Base-by-base conservation (phyloP, 495 filamentous ascomycete genomes). In the Aspergillus affinis region DNA sequence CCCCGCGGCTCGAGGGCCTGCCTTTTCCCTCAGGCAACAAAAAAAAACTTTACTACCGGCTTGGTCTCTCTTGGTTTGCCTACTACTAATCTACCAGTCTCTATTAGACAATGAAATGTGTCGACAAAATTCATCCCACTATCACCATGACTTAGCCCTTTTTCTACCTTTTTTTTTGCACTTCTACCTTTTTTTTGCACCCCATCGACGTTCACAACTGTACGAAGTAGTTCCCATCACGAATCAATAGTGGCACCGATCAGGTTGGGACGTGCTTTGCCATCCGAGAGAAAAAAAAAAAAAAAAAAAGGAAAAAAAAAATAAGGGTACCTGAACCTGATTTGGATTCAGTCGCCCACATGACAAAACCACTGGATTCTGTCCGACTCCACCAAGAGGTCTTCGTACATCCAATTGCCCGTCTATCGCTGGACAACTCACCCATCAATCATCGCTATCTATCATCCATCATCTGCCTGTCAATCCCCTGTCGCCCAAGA, bases 1-100 rank as follows among this genome's bases (percentile, higher is more conserved):
- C 62, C 62, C 65, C 60, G 59, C 60, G 61, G 56, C 48, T 54
- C 47, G 41, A 30, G 23, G 4, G 2, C 4, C 36, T 41, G 30
- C 30, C 30, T 32, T 3, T 32, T 32, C 30, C 30, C 30, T 32
- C 7, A 32, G 30, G 30, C 13, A 17, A 20, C 48, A 21, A 7
- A 18, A 15, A 48, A 48, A 48, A 21, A 18, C 46, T 48, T 48
- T 48, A 18, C 23, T 26, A 26, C 23, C 1, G 15, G 6, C 36
- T 41, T 4, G 36, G 36, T 15, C 15, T 13, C 10, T 41, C 36
- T 41, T 41, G 36, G 36, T 13, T 10, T n/a, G 18, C 12, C 23
- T 54, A 21, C 41, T 54, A 41, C 41, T 54, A 41, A 41, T 44
- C 13, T 41, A 41, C 10, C 9, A 41, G 13, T 15, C 13, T 12